Base-by-base conservation (phyloP, 176 grass and related monocot species). In the Dactylis glomerata region DNA sequence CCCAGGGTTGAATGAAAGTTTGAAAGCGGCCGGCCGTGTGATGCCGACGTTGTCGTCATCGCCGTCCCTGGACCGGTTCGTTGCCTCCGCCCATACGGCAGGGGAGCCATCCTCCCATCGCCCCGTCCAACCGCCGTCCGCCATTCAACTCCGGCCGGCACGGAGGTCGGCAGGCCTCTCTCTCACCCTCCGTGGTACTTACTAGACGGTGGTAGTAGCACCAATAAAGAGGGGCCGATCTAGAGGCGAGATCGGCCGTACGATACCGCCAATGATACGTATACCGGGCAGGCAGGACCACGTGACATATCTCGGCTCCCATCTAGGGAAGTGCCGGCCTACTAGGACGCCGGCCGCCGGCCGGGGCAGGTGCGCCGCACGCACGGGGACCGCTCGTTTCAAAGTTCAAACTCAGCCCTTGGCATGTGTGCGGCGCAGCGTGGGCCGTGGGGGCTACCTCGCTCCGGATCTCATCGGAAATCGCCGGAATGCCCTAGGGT, bases 161-260 rank as follows among this genome's bases (percentile, higher is more conserved):
- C 46, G 46, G 49, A n/a, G n/a, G n/a, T n/a, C 49, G 7, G 49
- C 16, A 15, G 5, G 13, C 17, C 17, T 5, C 42, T 10, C 1
- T 32, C 6, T 17, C 78, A 4, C 26, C 52, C 2, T 5, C 19
- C 15, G 30, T 42, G 15, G 34, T 37, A 13, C 27, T 12, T 12
- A 7, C 11, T 8, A 5, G 56, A 54, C 4, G 54, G n/a, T 54
- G 20, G 19, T 5, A 5, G 17, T 52, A 49, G 5, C 4, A 57
- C 49, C 3, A 10, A 47, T 90, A 30, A 90, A 83, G 45, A 15
- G 27, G 73, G 83, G 28, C 38, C 66, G 80, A 90, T 83, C 80
- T 65, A 82, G 77, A 49, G 66, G 55, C 27, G 10, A 49, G 84
- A 86, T 83, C 34, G 72, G 59, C 37, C 75, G 75, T 83, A 83